Conservation (phyloP, 2,329 filamentous ascomycete species). For the Colletotrichum truncatum region DNA sequence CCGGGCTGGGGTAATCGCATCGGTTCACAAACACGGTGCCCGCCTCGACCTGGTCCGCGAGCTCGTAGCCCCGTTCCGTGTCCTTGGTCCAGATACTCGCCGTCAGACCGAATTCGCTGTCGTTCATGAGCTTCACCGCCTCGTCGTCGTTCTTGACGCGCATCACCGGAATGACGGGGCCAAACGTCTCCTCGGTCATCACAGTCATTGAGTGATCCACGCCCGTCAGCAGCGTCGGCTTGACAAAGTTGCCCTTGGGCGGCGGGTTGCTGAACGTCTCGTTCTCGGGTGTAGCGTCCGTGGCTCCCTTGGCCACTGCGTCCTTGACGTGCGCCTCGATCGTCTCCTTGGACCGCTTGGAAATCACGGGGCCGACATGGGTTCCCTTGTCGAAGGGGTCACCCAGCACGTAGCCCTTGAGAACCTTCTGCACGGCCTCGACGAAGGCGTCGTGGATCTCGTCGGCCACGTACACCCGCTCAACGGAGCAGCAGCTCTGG, state of each 20-base stretch:
- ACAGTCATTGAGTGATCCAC: conserved; percentile 86
- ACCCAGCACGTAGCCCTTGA: conserved; percentile 86
- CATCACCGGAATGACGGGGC: conserved; percentile 90
- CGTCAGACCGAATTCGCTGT: conserved; percentile 92
- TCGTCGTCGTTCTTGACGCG: conserved; percentile 84
- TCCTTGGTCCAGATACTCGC: conserved; percentile 99
- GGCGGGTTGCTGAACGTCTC: conserved; percentile 78
- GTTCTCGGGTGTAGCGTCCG: conserved; percentile 85
- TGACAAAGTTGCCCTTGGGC: conserved; percentile 86
- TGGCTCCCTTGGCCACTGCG: conserved; percentile 84
- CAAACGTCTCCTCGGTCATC: conserved; percentile 96
- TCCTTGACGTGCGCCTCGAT: conserved; percentile 85
- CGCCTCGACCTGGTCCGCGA: conserved; percentile 85
- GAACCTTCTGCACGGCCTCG: conserved; percentile 79
- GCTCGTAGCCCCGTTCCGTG: conserved; percentile 74
- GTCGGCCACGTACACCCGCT: conserved; percentile 90
- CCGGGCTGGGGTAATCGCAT: conserved; percentile 90
- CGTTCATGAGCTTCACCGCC: conserved; percentile 88
- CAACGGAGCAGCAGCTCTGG: conserved; percentile 95
- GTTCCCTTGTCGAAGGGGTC: conserved; percentile 83
- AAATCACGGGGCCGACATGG: conserved; percentile 89
- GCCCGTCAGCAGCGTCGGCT: conserved; percentile 81
- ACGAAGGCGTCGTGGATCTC: conserved; percentile 87
- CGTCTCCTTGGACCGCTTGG: conserved; percentile 77
- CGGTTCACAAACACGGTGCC: conserved; percentile 97